A percentile compares a stretch with the other conserved stretches of the same genome.
These are phyloP conservation scores for Nadsonia commutata DNA, from an alignment of 1,139 yeast species.

Conservation along the genomic window DNA sequence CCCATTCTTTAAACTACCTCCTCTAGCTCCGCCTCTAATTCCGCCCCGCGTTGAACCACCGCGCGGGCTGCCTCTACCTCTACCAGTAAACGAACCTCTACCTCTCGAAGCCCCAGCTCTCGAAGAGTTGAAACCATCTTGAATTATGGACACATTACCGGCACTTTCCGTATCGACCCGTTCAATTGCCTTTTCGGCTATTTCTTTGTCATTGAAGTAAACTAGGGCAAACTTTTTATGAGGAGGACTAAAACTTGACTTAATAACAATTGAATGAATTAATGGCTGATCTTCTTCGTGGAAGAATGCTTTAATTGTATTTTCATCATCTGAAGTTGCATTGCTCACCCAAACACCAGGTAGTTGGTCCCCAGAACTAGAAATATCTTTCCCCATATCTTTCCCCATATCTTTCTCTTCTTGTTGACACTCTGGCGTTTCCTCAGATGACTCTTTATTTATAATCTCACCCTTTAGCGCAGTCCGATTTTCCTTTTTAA, in stretches of 20 bases:
- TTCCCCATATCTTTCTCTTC: too few species aligned
- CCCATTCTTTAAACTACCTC: neutral
- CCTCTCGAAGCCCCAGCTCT: neutral
- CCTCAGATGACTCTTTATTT: too few species aligned
- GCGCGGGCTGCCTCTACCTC: neutral
- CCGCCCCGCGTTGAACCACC: neutral
- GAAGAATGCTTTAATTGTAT: conserved; percentile 20
- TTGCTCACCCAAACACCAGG: conserved; percentile 20
- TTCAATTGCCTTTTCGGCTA: conserved; percentile 22
- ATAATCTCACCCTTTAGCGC: too few species aligned
- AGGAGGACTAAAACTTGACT: conserved; percentile 15
- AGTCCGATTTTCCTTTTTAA: too few species aligned
- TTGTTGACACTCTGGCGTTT: too few species aligned
- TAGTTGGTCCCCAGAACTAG: too few species aligned
- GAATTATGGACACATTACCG: neutral
- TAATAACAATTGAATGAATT: conserved; percentile 20
- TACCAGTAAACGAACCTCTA: neutral
- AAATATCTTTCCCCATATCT: too few species aligned
- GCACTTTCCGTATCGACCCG: conserved; percentile 17
- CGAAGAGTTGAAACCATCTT: neutral
- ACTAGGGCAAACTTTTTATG: conserved; percentile 25
- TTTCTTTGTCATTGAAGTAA: conserved; percentile 23
- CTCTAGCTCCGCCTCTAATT: neutral
- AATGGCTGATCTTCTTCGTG: conserved; percentile 20
- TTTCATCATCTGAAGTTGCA: conserved; percentile 23